A percentile compares a stretch with the other conserved stretches of the same genome.
These are phyloP conservation scores for Raphanus raphanistrum DNA, from an alignment of 345 rosid species.

Conservation along the genomic window DNA sequence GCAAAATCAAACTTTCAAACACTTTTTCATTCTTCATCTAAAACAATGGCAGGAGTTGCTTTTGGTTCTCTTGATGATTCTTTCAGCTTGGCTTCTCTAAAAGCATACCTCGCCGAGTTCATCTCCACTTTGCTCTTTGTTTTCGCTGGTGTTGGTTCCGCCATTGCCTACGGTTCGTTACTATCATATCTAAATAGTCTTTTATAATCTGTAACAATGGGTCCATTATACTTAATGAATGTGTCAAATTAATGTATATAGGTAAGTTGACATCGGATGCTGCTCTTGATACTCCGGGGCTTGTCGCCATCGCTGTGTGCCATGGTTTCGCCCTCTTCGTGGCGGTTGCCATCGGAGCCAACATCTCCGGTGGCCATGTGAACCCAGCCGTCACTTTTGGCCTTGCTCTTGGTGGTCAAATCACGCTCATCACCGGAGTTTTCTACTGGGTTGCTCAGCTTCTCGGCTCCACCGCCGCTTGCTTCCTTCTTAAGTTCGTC, in stretches of 20 bases:
- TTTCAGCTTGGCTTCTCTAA: constrained; percentile 74
- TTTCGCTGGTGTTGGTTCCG: constrained; percentile 93
- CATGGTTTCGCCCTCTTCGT: constrained; percentile 94
- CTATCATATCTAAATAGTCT: background rate
- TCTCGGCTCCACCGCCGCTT: constrained; percentile 80
- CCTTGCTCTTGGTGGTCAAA: constrained; percentile 88
- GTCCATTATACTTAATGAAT: constrained; percentile 5
- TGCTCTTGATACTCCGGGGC: constrained; percentile 81
- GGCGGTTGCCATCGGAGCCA: constrained; percentile 78
- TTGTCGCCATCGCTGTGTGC: constrained; percentile 84
- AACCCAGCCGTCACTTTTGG: constrained; percentile 96
- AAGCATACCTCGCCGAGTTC: constrained; percentile 87
- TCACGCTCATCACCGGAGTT: constrained; percentile 83
- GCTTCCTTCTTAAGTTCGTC: constrained; percentile 70
- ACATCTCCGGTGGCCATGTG: constrained; percentile 95
- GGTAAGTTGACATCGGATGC: constrained; percentile 77
- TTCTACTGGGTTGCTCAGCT: constrained; percentile 98
- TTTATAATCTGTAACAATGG: background rate
- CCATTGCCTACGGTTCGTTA: constrained; percentile 74
- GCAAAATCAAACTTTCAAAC: background rate
- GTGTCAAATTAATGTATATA: constrained; percentile 34
- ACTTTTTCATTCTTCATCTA: background rate
- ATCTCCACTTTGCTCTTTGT: constrained; percentile 93
- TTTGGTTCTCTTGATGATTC: constrained; percentile 85
- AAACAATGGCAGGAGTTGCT: constrained; percentile 53